These are phyloP conservation scores for Pestalotiopsis sp. DNA, from an alignment of 2,329 filamentous ascomycete genomes.

Conservation along the genomic window DNA sequence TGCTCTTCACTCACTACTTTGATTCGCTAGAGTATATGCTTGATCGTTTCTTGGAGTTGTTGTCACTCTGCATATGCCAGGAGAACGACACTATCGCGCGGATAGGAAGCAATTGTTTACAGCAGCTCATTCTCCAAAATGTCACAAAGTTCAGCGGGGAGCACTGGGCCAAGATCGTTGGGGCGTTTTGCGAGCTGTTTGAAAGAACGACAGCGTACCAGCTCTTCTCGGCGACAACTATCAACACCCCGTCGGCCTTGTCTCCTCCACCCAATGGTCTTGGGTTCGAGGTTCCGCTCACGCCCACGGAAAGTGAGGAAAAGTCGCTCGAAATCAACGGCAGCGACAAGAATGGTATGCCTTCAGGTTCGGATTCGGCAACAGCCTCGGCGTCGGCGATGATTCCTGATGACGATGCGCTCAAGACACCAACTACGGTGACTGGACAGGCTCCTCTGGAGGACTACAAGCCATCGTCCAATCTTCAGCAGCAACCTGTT, in stretches of 20 bases:
- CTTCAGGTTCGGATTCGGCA: constrained; percentile 35
- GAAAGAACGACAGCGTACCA: constrained; percentile 93
- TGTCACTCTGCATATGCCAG: constrained; percentile 96
- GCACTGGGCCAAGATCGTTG: constrained; percentile 95
- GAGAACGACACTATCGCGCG: constrained; percentile 98
- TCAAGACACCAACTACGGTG: constrained; percentile 25
- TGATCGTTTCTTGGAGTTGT: constrained; percentile 90
- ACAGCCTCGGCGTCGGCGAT: constrained; percentile 23
- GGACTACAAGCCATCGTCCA: constrained; percentile 81
- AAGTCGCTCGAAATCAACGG: constrained; percentile 67
- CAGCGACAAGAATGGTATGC: constrained; percentile 42
- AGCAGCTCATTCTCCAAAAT: constrained; percentile 95
- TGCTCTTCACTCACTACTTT: constrained; percentile 98
- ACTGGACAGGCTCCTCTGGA: constrained; percentile 63
- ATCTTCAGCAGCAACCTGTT: constrained; percentile 83
- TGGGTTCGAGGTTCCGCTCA: constrained; percentile 49
- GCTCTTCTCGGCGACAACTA: constrained; percentile 81
- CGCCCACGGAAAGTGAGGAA: constrained; percentile 50
- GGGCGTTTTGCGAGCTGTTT: constrained; percentile 94
- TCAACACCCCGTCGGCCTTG: constrained; percentile 55
- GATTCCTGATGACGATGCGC: constrained; percentile 22
- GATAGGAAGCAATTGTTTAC: constrained; percentile 96
- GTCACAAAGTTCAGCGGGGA: constrained; percentile 85
- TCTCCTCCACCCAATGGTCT: constrained; percentile 57
- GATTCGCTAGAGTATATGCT: constrained; percentile 97